Percentiles rank a stretch among this genome's conserved stretches.
phyloP scores from a whole-genome alignment of 2,329 filamentous ascomycete species.

The Geosmithia morbida region DNA sequence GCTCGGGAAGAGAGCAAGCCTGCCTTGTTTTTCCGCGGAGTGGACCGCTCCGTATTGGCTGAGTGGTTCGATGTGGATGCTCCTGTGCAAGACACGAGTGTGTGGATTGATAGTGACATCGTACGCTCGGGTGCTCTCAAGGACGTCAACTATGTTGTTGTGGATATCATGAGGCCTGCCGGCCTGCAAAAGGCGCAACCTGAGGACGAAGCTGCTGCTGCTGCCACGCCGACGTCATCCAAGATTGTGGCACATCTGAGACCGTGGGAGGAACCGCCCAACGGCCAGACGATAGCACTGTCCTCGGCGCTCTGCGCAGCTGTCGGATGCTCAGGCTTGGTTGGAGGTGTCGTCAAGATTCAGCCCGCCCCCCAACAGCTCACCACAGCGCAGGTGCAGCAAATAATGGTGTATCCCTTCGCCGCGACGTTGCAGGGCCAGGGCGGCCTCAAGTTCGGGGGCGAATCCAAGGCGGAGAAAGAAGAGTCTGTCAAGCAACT shows the following conservation, averaged over 20 bases:
- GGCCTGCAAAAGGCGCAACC: conserved; percentile 57
- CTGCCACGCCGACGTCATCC: conserved; percentile 22
- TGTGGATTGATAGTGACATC: conserved; percentile 78
- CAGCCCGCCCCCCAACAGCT: conserved; percentile 66
- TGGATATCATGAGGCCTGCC: conserved; percentile 78
- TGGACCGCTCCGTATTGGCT: conserved; percentile 54
- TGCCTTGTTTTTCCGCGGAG: conserved; percentile 63
- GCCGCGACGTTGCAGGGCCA: conserved; percentile 39
- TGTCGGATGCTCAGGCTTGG: conserved; percentile 56
- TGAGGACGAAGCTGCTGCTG: conserved; percentile 48
- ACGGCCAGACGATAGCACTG: conserved; percentile 64
- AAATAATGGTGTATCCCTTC: conserved; percentile 74
- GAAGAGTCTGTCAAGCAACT: conserved; percentile 65
- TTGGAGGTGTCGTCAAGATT: conserved; percentile 77
- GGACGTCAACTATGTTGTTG: conserved; percentile 61
- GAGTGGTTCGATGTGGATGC: conserved; percentile 68
- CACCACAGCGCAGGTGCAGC: conserved; percentile 46
- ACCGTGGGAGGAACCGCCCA: conserved; percentile 77
- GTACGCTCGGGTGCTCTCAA: conserved; percentile 57
- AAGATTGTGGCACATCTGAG: conserved; percentile 65
- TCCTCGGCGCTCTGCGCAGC: conserved; percentile 64
- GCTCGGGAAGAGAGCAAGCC: conserved; percentile 51
- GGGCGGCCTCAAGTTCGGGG: conserved; percentile 69
- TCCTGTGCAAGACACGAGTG: conserved; percentile 43
- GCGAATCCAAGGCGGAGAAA: conserved; percentile 69